phyloP scores from a whole-genome alignment of 768 basidiomycete species.

The Tulasnella sp. region DNA sequence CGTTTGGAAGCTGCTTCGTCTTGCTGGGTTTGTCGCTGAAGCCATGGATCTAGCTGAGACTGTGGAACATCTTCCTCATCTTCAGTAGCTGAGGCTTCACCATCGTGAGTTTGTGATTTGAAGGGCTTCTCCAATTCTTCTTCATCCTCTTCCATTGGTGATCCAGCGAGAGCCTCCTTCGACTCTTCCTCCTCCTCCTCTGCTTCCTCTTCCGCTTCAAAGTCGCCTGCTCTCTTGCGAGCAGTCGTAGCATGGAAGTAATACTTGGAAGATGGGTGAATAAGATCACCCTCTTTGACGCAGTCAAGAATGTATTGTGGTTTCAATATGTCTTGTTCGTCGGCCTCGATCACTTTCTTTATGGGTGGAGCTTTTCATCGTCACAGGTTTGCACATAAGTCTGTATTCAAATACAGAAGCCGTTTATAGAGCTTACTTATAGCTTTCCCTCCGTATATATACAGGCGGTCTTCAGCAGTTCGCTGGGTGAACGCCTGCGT shows the following conservation, averaged over 20 bases:
- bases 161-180: too few species aligned
- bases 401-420: background rate
- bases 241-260: constrained; percentile 59
- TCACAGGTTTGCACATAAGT: constrained; percentile 8
- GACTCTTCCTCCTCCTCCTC: background rate
- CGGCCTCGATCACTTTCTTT: constrained; percentile 57
- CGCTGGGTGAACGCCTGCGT: constrained; percentile 40
- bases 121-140: background rate
- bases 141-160: background rate
- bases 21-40: too few species aligned
- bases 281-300: constrained; percentile 40
- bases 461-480: constrained; percentile 23
- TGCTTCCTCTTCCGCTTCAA: constrained; percentile 27
- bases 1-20: too few species aligned
- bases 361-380: constrained; percentile 50
- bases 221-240: constrained; percentile 29
- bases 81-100: constrained; percentile 4
- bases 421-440: constrained; percentile 40
- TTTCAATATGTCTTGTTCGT: constrained; percentile 54
- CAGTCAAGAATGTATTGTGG: constrained; percentile 78
- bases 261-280: constrained; percentile 65
- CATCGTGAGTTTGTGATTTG: constrained; percentile 12
- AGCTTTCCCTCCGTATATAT: constrained; percentile 56
- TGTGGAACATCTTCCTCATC: constrained; percentile 22
- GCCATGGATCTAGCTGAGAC: too few species aligned